Conservation (phyloP, 2,329 filamentous ascomycete species). For the Aspergillus niger region DNA sequence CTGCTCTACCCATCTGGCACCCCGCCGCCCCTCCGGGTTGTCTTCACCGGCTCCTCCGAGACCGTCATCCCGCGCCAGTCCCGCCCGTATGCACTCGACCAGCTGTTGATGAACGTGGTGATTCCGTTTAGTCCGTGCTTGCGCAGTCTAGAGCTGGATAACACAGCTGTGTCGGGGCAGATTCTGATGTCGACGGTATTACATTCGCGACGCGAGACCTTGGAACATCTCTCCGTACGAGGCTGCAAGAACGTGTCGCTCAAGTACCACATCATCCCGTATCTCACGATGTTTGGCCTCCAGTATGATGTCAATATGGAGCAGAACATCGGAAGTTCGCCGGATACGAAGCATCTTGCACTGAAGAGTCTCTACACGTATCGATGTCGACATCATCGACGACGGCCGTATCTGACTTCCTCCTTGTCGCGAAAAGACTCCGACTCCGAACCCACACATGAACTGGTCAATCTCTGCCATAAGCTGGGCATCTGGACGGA, state of each 20-base stretch:
- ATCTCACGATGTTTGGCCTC: constrained; percentile 52
- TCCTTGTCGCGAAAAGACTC: constrained; percentile 59
- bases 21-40: constrained; percentile 33
- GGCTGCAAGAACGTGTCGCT: constrained; percentile 66
- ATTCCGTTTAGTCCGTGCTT: constrained; percentile 59
- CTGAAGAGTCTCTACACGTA: constrained; percentile 64
- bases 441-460: constrained; percentile 62
- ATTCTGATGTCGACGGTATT: constrained; percentile 59
- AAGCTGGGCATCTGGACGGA: constrained; percentile 63
- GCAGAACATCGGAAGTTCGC: constrained; percentile 37
- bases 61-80: constrained; percentile 50
- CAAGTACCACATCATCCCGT: constrained; percentile 65
- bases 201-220: constrained; percentile 54
- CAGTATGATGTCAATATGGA: constrained; percentile 49
- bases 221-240: constrained; percentile 62
- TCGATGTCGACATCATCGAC: constrained; percentile 63
- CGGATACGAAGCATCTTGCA: constrained; percentile 47
- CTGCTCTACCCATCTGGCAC: constrained; percentile 47
- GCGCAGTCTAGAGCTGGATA: constrained; percentile 61
- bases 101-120: constrained; percentile 58
- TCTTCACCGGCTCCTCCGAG: constrained; percentile 36
- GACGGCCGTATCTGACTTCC: constrained; percentile 60
- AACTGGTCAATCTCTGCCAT: constrained; percentile 61
- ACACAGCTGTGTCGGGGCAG: constrained; percentile 61
- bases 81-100: constrained; percentile 60